Conservation (phyloP, 2,329 filamentous ascomycete genomes). For the Bipolaris zeicola region DNA sequence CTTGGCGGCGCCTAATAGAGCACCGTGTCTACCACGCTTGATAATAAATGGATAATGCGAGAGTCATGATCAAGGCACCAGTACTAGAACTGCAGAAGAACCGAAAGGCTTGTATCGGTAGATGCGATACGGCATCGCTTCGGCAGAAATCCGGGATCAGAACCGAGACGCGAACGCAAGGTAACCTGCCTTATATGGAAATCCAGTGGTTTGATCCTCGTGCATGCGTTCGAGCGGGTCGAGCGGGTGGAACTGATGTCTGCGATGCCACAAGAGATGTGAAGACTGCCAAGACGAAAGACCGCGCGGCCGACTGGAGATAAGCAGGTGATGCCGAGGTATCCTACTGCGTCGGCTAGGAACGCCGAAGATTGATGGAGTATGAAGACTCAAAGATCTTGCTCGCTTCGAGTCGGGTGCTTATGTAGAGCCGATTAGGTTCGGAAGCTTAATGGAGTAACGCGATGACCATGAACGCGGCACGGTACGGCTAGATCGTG, state of each 20-base stretch:
- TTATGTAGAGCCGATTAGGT: too few relatives aligned
- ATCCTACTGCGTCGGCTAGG: too few relatives aligned
- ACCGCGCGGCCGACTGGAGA: not conserved
- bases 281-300: not conserved
- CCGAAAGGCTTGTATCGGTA: slow-evolving; percentile 24
- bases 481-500: too few relatives aligned
- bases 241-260: slow-evolving; percentile 25
- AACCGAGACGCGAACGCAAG: slow-evolving; percentile 18
- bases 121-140: slow-evolving; percentile 28
- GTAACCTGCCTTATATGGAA: slow-evolving; percentile 13
- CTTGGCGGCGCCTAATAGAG: slow-evolving; percentile 47
- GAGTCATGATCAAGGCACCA: slow-evolving; percentile 19
- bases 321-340: too few relatives aligned
- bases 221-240: slow-evolving; percentile 24
- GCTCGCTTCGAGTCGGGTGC: too few relatives aligned
- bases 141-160: slow-evolving; percentile 30
- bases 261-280: not conserved
- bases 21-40: slow-evolving; percentile 52
- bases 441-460: too few relatives aligned
- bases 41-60: slow-evolving; percentile 48
- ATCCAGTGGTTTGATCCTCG: slow-evolving; percentile 17
- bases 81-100: slow-evolving; percentile 15
- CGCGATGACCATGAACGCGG: too few relatives aligned
- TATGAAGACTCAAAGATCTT: not conserved
- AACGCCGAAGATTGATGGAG: not conserved